Evolutionary conservation across 108 stramenopile species (phyloP).

Genomic region (Discostella pseudostelligera): DNA sequence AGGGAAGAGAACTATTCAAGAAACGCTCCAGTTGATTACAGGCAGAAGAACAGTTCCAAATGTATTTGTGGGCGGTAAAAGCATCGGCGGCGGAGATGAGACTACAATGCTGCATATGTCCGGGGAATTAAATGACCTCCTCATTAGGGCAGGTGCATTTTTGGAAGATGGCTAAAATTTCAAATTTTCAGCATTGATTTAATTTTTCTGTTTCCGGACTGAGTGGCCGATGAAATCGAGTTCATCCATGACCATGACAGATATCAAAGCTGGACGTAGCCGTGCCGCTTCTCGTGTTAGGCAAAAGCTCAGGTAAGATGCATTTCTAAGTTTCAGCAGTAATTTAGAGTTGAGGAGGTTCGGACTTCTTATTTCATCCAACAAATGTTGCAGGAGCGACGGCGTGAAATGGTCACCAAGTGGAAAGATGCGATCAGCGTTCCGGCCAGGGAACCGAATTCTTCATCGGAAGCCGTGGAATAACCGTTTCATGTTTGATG

Average conservation of each 20-base stretch:
- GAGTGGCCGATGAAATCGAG: conserved; percentile 22
- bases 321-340: no score
- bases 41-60: conserved; percentile 89
- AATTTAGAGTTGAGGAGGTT: no score
- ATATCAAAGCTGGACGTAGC: conserved; percentile 1
- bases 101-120: conserved; percentile 35
- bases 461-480: conserved; percentile 22
- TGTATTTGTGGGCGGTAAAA: conserved; percentile 81
- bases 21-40: conserved; percentile 61
- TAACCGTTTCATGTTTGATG: conserved; percentile 31
- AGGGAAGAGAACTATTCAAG: conserved; percentile 84
- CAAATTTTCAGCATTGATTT: neutral
- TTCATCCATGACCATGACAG: no score
- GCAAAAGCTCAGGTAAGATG: conserved; percentile 12
- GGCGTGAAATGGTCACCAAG: conserved; percentile 13
- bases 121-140: conserved; percentile 5
- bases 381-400: neutral
- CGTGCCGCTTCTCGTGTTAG: conserved; percentile 20
- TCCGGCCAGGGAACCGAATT: neutral
- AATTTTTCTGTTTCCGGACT: neutral
- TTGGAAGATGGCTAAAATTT: neutral
- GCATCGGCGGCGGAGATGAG: conserved; percentile 86
- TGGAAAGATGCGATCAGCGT: conserved; percentile 10
- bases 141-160: conserved; percentile 8
- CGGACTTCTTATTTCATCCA: no score